A percentile compares a stretch with the other conserved stretches of the same genome.
Conservation (phyloP, 768 basidiomycete genomes). For the Macrolepiota dolichaula region DNA sequence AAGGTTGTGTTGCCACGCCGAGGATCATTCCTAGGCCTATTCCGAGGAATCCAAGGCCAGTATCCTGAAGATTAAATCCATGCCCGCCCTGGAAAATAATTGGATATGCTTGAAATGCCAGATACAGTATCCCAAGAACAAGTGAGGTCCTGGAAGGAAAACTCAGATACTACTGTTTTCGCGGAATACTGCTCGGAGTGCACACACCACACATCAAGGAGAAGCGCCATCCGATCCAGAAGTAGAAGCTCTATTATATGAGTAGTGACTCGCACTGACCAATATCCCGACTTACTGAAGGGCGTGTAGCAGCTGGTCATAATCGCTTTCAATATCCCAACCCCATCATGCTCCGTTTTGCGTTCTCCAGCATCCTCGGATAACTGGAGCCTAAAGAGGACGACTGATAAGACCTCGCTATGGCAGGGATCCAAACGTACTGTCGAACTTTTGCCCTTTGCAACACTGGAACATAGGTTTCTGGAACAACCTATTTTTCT, state of each 20-base stretch:
- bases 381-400: background rate
- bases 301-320: constrained; percentile 62
- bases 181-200: background rate
- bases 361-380: constrained; percentile 26
- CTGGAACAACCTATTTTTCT: constrained; percentile 57
- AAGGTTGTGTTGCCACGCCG: constrained; percentile 49
- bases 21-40: constrained; percentile 56
- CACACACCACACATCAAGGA: constrained; percentile 2
- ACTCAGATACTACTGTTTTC: background rate
- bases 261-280: background rate
- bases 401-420: constrained; percentile 21
- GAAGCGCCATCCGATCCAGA: constrained; percentile 1
- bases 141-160: background rate
- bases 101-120: constrained; percentile 60
- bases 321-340: constrained; percentile 44
- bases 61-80: constrained; percentile 45
- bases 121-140: constrained; percentile 39
- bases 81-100: constrained; percentile 47
- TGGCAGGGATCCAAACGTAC: constrained; percentile 34
- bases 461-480: constrained; percentile 67
- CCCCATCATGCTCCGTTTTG: constrained; percentile 45
- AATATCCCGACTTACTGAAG: constrained; percentile 44
- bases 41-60: constrained; percentile 58
- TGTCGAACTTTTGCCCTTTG: constrained; percentile 54
- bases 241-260: background rate